These are phyloP conservation scores for Ganoderma sp. DNA, from an alignment of 1,284 basidiomycete species.

Conservation along the genomic window DNA sequence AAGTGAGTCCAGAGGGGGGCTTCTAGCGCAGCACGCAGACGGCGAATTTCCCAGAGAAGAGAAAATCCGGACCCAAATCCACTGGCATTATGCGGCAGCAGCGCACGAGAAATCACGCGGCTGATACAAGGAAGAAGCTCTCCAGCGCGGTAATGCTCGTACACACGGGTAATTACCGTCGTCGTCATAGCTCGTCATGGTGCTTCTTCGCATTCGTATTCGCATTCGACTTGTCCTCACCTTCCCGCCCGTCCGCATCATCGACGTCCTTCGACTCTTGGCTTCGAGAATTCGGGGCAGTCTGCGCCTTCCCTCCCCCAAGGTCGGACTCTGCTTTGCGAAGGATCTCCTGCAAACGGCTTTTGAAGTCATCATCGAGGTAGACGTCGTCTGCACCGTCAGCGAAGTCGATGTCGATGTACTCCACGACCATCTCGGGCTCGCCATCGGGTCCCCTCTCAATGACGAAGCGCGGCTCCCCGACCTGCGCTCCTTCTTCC, in stretches of 20 bases:
- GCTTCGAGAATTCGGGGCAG: slow-evolving; percentile 21
- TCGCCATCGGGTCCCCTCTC: slow-evolving; percentile 50
- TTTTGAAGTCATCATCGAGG: slow-evolving; percentile 38
- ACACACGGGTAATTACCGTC: slow-evolving; percentile 13
- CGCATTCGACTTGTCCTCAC: slow-evolving; percentile 8
- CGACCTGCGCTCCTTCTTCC: slow-evolving; percentile 44
- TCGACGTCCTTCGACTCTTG: slow-evolving; percentile 20
- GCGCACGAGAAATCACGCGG: background rate
- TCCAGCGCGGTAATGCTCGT: background rate
- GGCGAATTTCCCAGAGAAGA: background rate
- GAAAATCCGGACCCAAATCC: slow-evolving; percentile 7
- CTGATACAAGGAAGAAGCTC: background rate
- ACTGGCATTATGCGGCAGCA: background rate
- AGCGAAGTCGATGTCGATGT: slow-evolving; percentile 43
- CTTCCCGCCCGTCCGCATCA: slow-evolving; percentile 32
- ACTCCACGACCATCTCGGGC: slow-evolving; percentile 62
- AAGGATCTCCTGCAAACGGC: slow-evolving; percentile 47
- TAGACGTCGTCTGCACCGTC: slow-evolving; percentile 38
- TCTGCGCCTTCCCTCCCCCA: slow-evolving; percentile 36
- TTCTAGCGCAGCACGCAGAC: slow-evolving; percentile 16
- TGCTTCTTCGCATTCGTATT: slow-evolving; percentile 27
- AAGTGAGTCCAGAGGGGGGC: background rate
- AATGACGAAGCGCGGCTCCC: slow-evolving; percentile 46
- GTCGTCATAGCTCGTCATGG: slow-evolving; percentile 48
- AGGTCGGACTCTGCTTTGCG: slow-evolving; percentile 49